Evolutionary conservation across 139 green algal species (phyloP), one percentile per base, ranked within the genome.

Genomic region (Micromonas pusilla): DNA sequence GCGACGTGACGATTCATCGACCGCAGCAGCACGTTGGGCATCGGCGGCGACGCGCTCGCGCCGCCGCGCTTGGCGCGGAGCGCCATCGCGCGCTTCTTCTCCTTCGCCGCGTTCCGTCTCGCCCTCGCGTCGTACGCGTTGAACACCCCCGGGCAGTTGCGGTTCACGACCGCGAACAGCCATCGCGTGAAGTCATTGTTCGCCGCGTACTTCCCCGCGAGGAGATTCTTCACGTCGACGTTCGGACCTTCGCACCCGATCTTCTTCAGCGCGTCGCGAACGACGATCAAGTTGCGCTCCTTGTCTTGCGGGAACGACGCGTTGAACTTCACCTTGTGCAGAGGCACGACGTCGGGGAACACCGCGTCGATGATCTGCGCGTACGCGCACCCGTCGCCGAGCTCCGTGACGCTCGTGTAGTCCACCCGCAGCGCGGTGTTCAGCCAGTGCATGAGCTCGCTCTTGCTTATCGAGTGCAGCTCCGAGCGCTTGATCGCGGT

Each of bases 391-490:
- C 72, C 39, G 54, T 78, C 72, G 5, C 13, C 52, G 53, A 26
- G 34, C 3, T 78, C 72, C 5, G 6, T n/a, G 25, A 78, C 20
- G 5, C 6, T n/a, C 25, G n/a, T 26, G 28, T 68, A 78, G 45
- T 78, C 72, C 5, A 9, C 9, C 25, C 33, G 52, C 3, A 78
- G 52, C 52, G 39, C 32, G 28, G 28, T 16, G 45, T 78, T 78
- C 23, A 78, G 72, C 72, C 72, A 78, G 54, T 25, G 3, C n/a
- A 78, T 16, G 20, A 78, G 72, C 52, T 70, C 52, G n/a, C 37
- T 33, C 5, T 31, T 39, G 3, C 52, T 45, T 3, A 78, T 4
- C 36, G 62, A 9, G 13, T 54, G 6, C 31, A n/a, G 33, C 66
- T 74, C 66, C 13, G 4, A 23, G 25, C 33, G 25, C 31, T 32